These are phyloP conservation scores for Schizophyllum amplum DNA, from an alignment of 1,284 basidiomycete genomes.

Conservation along the genomic window DNA sequence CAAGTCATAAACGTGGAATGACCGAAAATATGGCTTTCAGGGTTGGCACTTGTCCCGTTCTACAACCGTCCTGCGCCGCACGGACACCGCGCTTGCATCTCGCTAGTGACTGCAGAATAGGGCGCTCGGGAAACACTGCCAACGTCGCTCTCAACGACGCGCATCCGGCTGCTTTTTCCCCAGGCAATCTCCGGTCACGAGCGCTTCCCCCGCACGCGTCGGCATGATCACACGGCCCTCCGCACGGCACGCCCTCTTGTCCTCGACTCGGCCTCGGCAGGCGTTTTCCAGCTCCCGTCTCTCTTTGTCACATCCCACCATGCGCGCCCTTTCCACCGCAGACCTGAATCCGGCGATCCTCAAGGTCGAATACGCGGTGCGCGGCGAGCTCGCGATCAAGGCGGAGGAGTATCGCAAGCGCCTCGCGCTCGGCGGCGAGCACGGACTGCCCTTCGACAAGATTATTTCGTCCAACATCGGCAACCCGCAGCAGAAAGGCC, in stretches of 20 bases:
- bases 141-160: too few relatives aligned
- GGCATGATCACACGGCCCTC: not conserved
- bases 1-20: not conserved
- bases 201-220: too few relatives aligned
- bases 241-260: not conserved
- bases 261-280: constrained; percentile 11
- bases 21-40: too few relatives aligned
- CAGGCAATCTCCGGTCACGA: not conserved
- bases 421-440: constrained; percentile 44
- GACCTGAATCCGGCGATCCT: constrained; percentile 79
- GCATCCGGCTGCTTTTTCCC: not conserved
- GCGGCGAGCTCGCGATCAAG: constrained; percentile 92
- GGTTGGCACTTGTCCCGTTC: too few relatives aligned
- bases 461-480: constrained; percentile 97
- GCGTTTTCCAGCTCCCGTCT: constrained; percentile 7
- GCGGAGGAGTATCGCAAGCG: constrained; percentile 77
- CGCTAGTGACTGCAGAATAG: too few relatives aligned
- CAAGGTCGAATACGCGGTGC: constrained; percentile 94
- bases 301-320: constrained; percentile 17
- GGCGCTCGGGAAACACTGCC: too few relatives aligned
- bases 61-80: too few relatives aligned
- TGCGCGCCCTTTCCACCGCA: constrained; percentile 54
- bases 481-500: constrained; percentile 93
- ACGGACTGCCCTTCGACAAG: constrained; percentile 76
- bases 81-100: too few relatives aligned